Base-by-base conservation (phyloP, 768 basidiomycete genomes). In the Phallus indusiatus region DNA sequence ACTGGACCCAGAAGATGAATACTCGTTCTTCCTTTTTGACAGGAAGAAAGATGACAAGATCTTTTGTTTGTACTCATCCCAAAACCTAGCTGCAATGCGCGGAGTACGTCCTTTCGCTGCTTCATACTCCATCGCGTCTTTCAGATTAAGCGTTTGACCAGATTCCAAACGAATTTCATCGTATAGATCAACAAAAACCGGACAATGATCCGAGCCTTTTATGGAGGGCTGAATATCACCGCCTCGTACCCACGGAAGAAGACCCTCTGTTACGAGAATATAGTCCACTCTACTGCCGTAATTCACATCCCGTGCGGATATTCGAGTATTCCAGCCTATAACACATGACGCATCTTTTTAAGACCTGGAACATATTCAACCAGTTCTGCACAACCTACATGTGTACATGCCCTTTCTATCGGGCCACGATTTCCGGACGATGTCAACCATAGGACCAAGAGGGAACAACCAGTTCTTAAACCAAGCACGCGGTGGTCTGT, bases 161-260 rank as follows among this genome's bases (percentile, higher is more conserved):
- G 66, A 63, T 60, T 74, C 62, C 22, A 77, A 69, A 6, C 73
- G 73, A 59, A 95, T 87, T 61, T 86, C 78, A 63, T 98, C 92
- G 65, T 88, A 79, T 16, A 98, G 74, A 67, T 98, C 94, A 60
- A 97, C 77, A 68, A 80, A 96, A n/a, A 96, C 87, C 2, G 96
- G 96, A 68, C 96, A 98, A 68, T 98, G 96, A 72, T 99, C 96
- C 18, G 94, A 96, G 9, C 96, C 96, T 64, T 89, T 90, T 59
- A 98, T 68, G 5, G 81, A 77, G 9, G 89, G 84, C 64, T 88
- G 87, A 56, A 96, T 95, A 65, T 99, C 90, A 3, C 76, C 76
- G 34, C 79, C 75, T 68, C 91, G 91, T 67, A 99, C 79, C 95
- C 94, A 99, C 0, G 90, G 92, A 1, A 94, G 76, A 1, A 99